These are phyloP conservation scores for Sordaria brevicollis DNA, from an alignment of 495 filamentous ascomycete species.

Conservation along the genomic window DNA sequence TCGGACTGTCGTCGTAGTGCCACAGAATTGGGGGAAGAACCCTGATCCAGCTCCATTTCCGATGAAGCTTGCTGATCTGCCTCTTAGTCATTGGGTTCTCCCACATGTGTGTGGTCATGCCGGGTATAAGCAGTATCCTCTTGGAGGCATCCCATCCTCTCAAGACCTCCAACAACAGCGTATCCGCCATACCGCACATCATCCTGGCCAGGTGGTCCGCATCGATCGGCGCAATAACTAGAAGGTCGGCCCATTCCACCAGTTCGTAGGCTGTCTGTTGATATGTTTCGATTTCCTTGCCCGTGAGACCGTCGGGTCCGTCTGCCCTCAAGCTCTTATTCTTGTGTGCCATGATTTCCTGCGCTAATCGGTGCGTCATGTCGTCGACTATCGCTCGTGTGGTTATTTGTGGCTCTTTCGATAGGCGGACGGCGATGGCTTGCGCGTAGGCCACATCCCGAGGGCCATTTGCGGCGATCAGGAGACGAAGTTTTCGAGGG, in stretches of 20 bases:
- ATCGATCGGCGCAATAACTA: constrained; percentile 74
- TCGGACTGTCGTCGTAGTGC: constrained; percentile 48
- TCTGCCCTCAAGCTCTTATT: constrained; percentile 28
- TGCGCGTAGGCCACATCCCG: constrained; percentile 42
- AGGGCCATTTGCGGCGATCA: constrained; percentile 43
- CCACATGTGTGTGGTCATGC: constrained; percentile 77
- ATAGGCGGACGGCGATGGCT: constrained; percentile 43
- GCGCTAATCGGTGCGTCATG: constrained; percentile 37
- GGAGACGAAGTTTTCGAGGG: constrained; percentile 35
- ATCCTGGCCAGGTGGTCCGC: constrained; percentile 73
- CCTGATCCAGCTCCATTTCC: constrained; percentile 74
- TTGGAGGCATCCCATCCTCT: constrained; percentile 77
- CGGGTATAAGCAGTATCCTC: constrained; percentile 69
- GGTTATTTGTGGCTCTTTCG: constrained; percentile 44
- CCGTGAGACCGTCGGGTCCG: constrained; percentile 15
- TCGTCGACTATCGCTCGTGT: constrained; percentile 46
- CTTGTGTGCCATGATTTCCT: constrained; percentile 40
- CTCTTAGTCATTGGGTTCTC: constrained; percentile 74
- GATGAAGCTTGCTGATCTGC: constrained; percentile 67
- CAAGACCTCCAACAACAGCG: constrained; percentile 60
- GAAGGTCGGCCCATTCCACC: constrained; percentile 78
- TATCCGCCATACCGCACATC: constrained; percentile 69
- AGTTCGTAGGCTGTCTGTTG: constrained; percentile 54
- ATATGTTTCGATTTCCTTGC: constrained; percentile 32
- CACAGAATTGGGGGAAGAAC: constrained; percentile 63